These are phyloP conservation scores for Chalciporus piperatoides DNA, from an alignment of 1,284 basidiomycete genomes.

Conservation along the genomic window DNA sequence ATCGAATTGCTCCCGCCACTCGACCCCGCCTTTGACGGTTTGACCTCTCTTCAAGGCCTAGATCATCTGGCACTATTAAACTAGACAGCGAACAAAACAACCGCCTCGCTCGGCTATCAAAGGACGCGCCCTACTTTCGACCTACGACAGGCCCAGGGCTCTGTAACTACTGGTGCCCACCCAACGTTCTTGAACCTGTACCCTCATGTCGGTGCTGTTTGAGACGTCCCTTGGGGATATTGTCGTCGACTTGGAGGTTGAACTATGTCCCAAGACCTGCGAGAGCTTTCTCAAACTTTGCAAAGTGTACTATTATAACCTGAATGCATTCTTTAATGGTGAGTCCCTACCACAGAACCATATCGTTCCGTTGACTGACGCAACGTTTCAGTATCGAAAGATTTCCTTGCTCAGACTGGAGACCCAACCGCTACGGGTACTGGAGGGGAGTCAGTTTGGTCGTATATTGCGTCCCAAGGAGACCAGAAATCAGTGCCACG, in stretches of 20 bases:
- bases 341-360: conserved; percentile 22
- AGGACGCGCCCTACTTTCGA: too few relatives aligned
- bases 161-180: not conserved
- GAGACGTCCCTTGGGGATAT: conserved; percentile 96
- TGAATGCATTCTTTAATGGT: conserved; percentile 98
- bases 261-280: conserved; percentile 84
- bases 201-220: conserved; percentile 88
- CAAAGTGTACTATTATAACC: conserved; percentile 94
- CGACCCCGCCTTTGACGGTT: too few relatives aligned
- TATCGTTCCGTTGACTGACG: conserved; percentile 9
- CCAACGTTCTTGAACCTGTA: not conserved
- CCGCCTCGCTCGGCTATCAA: too few relatives aligned
- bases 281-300: conserved; percentile 97
- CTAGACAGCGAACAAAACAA: not conserved
- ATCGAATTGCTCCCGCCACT: not conserved
- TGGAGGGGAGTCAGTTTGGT: conserved; percentile 86
- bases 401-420: conserved; percentile 93
- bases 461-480: conserved; percentile 57
- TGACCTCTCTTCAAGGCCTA: too few relatives aligned
- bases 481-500: conserved; percentile 46
- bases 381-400: conserved; percentile 70
- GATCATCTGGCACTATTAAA: not conserved
- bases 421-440: conserved; percentile 95
- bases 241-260: conserved; percentile 94
- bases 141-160: not conserved